Base-by-base conservation (phyloP, 768 basidiomycete genomes). In the Tulasnella sp. region DNA sequence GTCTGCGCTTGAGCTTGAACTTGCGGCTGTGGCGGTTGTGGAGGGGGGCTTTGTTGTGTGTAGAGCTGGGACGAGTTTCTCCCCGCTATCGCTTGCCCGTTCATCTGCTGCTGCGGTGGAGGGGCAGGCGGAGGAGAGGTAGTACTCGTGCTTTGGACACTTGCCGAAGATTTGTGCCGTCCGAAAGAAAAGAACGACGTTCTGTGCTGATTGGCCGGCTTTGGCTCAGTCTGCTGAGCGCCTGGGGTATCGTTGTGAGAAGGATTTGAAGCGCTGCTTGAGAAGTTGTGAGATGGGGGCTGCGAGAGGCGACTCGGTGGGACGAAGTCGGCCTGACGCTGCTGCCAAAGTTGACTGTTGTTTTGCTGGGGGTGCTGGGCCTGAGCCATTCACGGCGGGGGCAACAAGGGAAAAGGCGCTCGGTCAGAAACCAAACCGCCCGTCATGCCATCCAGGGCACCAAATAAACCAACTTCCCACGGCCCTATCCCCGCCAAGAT, bases 151-250 rank as follows among this genome's bases (percentile, higher is more conserved):
- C 58, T 64, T 34, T 64, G 58, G 15, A 58, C 73, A 64, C 54
- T 76, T 25, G 17, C 11, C 11, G 49, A 34, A 25, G 73, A 67
- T 74, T 71, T 76, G 38, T 70, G 67, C 19, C 75, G 75, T 17
- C 75, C 75, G 67, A 76, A 76, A 6, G 75, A 76, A 67, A 76
- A 76, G 69, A 76, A 76, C 37, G 75, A 76, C 0, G 34, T n/a
- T n/a, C 64, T 58, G 58, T 29, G 19, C 31, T 42, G 29, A 40
- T 71, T 76, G 25, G 29, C 45, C 25, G 75, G 34, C 52, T 40
- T 74, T 2, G 73, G 7, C 39, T 74, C 54, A 39, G 45, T 58
- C 31, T 67, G 54, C 45, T 40, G 40, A 37, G 40, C 29, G 34
- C 40, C 64, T 34, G 34, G 34, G 31, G 58, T 22, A 37, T 45